Conservation (phyloP, 2,329 filamentous ascomycete species). For the Aspergillus sp. region DNA sequence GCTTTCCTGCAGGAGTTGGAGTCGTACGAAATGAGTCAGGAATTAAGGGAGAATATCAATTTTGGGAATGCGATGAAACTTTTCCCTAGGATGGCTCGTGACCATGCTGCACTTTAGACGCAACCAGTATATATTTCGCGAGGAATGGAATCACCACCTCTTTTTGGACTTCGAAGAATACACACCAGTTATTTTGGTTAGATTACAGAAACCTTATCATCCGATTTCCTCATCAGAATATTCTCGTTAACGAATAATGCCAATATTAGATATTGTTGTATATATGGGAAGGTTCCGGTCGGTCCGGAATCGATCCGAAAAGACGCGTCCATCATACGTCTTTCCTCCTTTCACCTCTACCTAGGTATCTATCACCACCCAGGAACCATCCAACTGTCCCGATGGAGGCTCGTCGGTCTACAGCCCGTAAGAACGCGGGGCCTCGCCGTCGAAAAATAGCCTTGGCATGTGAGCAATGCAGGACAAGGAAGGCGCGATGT, state of each 20-base stretch:
- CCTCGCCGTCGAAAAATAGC: conserved; percentile 4
- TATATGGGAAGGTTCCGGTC: background rate
- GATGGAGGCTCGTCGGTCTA: conserved; percentile 1
- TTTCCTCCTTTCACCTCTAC: background rate
- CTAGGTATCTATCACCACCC: no score
- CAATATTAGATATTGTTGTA: background rate
- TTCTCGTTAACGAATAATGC: no score
- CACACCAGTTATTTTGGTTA: no score
- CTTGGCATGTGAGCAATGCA: conserved; percentile 4
- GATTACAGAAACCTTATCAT: no score
- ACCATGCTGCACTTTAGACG: background rate
- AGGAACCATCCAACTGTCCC: background rate
- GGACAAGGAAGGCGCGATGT: conserved; percentile 1
- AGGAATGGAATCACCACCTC: no score
- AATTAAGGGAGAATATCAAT: background rate
- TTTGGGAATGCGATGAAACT: background rate
- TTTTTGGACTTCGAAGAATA: no score
- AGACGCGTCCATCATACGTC: background rate
- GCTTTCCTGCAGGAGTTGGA: background rate
- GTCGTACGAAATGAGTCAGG: background rate
- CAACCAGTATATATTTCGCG: background rate
- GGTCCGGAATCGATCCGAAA: background rate
- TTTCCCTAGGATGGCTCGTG: background rate
- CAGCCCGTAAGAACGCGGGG: background rate
- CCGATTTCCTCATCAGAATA: no score